phyloP scores from a whole-genome alignment of 2,329 filamentous ascomycete species.

The Verticillium zaregamsianum region DNA sequence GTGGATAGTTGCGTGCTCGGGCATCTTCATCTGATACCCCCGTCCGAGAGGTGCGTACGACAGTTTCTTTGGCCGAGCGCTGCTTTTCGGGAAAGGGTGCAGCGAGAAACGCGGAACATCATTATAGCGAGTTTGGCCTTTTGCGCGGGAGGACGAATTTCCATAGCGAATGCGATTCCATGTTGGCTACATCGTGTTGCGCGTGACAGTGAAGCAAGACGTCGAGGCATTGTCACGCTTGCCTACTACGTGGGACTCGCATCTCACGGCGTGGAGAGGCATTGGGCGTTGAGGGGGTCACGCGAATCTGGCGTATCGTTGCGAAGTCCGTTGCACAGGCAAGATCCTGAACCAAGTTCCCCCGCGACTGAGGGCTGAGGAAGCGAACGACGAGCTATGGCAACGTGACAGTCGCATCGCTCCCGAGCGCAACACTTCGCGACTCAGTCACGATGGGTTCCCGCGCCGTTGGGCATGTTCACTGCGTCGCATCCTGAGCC shows the following conservation, averaged over 20 bases:
- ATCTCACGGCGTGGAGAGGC: no score
- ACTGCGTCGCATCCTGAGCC: no score
- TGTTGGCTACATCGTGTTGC: neutral
- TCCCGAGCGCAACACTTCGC: neutral
- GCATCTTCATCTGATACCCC: neutral
- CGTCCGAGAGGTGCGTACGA: neutral
- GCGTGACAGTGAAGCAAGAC: no score
- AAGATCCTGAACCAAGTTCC: neutral
- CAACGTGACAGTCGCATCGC: neutral
- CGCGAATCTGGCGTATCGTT: no score
- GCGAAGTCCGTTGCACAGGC: neutral
- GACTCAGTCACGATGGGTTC: neutral
- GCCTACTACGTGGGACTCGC: no score
- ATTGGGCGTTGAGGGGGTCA: no score
- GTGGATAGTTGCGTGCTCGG: neutral
- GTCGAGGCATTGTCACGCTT: neutral
- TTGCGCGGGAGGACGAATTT: neutral
- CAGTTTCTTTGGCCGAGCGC: neutral
- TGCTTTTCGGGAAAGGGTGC: neutral
- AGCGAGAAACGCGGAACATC: neutral
- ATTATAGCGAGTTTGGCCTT: neutral
- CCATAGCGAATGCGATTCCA: neutral
- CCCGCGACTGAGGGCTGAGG: neutral
- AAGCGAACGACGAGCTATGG: neutral
- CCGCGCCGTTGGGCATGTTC: no score